Evolutionary conservation across 2,329 filamentous ascomycete species (phyloP), one percentile per base, ranked within the genome.

Genomic region (Pseudofabraea citricarpa): DNA sequence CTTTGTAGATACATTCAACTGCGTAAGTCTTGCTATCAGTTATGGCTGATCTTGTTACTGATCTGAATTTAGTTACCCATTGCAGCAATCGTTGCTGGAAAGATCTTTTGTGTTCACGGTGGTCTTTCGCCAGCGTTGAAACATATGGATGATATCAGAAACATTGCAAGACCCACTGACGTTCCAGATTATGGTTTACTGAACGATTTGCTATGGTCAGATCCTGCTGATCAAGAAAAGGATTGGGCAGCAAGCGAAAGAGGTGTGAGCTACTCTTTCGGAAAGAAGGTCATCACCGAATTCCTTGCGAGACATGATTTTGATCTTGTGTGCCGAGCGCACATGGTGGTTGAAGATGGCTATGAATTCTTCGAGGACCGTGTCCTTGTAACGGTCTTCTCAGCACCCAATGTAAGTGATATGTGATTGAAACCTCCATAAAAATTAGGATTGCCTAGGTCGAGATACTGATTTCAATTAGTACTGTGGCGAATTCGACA

Each of bases 401-500:
- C 90, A 51, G 93, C 93, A 39, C 93, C 93, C 20, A 98, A 98
- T 60, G 90, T 95, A 73, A 77, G 88, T 77, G n/a, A n/a, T 39
- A 6, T n/a, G n/a, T n/a, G n/a, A n/a, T n/a, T n/a, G n/a, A n/a
- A n/a, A n/a, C n/a, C n/a, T n/a, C n/a, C n/a, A n/a, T n/a, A n/a
- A n/a, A n/a, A n/a, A n/a, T n/a, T n/a, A n/a, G n/a, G n/a, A n/a
- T n/a, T n/a, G n/a, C n/a, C n/a, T n/a, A n/a, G n/a, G n/a, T n/a
- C n/a, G n/a, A n/a, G n/a, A n/a, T n/a, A n/a, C n/a, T n/a, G n/a
- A n/a, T n/a, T n/a, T n/a, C n/a, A 15, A 95, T n/a, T 23, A 37
- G 87, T 97, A 98, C 61, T 98, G 93, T 58, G 93, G 93, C 54
- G 93, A 98, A 65, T 98, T 98, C 55, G 93, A 98, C 63, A 98